Base-by-base conservation (phyloP, 2,329 filamentous ascomycete species). In the Trichoderma pleuroti region DNA sequence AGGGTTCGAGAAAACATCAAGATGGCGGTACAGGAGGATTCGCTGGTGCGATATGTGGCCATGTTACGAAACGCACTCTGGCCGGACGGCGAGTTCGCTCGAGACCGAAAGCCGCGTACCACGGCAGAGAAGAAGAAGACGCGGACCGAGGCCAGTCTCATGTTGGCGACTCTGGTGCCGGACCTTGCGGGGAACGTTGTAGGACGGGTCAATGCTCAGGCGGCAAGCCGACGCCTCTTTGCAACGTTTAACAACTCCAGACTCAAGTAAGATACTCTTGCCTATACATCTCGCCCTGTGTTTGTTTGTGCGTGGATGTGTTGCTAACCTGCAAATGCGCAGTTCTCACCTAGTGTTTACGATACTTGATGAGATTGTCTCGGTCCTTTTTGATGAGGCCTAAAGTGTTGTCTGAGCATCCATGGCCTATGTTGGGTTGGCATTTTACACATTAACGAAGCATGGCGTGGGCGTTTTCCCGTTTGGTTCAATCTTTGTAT, bases 161-260 rank as follows among this genome's bases (percentile, higher is more conserved):
- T 98, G 85, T 86, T 99, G 62, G 93, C 92, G 11, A 97, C 94
- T 11, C 86, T 99, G 63, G 86, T 99, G 24, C 96, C 96, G 3
- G 96, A 99, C 79, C 79, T 99, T 70, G 95, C 93, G 10, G 94
- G 92, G 9, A 97, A 92, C 81, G 97, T 99, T 8, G 97, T 99
- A 18, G 96, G 96, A 5, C 88, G 94, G 76, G 88, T 91, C 56
- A 99, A 99, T 82, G 96, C 97, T 18, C 92, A 97, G 79, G 92
- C 91, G 70, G 96, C 96, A 26, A 94, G 94, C 73, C 88, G 95
- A 75, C 92, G 94, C 76, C 88, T 98, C 61, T 93, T 97, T 83
- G 94, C 94, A 11, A 94, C 93, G 59, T 84, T 98, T 75, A 99
- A 99, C 80, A 99, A 98, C 81, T 87, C 90, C 71, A 87, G 93